phyloP scores from a whole-genome alignment of 2,329 filamentous ascomycete genomes.

The Orbilia ellipsospora region DNA sequence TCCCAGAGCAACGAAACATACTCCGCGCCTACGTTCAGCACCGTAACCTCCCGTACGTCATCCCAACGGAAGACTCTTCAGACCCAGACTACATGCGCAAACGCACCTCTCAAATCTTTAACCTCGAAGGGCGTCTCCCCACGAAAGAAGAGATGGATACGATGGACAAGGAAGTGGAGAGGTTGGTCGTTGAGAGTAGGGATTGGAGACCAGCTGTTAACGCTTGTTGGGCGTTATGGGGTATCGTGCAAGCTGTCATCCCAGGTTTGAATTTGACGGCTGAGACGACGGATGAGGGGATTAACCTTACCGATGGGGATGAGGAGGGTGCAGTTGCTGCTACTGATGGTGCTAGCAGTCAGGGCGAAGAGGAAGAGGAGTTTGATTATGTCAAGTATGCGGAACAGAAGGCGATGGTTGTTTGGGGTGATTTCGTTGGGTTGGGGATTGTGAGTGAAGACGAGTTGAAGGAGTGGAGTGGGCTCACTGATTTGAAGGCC shows the following conservation, averaged over 20 bases:
- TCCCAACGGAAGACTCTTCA: slow-evolving; percentile 66
- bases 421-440: slow-evolving; percentile 88
- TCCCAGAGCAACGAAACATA: slow-evolving; percentile 85
- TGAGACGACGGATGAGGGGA: slow-evolving; percentile 59
- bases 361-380: slow-evolving; percentile 67
- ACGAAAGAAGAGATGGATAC: slow-evolving; percentile 72
- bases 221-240: slow-evolving; percentile 94
- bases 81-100: slow-evolving; percentile 56
- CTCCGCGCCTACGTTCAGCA: slow-evolving; percentile 88
- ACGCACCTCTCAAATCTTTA: slow-evolving; percentile 69
- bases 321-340: slow-evolving; percentile 55
- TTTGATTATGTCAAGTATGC: slow-evolving; percentile 95
- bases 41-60: slow-evolving; percentile 63
- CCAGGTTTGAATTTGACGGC: slow-evolving; percentile 71
- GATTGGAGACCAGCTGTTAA: slow-evolving; percentile 90
- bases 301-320: slow-evolving; percentile 58
- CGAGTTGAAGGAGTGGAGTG: slow-evolving; percentile 69
- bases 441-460: slow-evolving; percentile 79
- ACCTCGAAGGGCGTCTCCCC: slow-evolving; percentile 76
- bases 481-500: slow-evolving; percentile 48
- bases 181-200: slow-evolving; percentile 79
- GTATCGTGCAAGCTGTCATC: slow-evolving; percentile 91
- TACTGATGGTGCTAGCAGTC: no score
- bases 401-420: slow-evolving; percentile 88
- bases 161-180: slow-evolving; percentile 74